Evolutionary conservation across 1,284 basidiomycete genomes (phyloP).

Genomic region (Kalmanozyma brasiliensis): DNA sequence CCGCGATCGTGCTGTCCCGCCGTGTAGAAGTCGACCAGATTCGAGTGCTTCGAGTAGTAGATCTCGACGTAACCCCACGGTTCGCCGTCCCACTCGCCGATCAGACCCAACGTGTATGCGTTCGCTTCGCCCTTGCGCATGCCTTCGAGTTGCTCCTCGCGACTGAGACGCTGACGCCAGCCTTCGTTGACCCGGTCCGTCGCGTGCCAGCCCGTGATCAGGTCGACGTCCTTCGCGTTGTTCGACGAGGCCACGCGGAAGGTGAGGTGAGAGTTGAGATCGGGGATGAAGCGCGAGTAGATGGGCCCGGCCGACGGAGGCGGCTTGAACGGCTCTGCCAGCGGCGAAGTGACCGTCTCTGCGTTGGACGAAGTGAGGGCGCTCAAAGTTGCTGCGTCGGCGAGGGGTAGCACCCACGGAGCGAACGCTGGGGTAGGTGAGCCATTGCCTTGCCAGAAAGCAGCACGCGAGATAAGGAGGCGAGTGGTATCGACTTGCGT

Average conservation of each 20-base stretch:
- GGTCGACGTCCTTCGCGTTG: conserved; percentile 50
- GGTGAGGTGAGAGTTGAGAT: conserved; percentile 54
- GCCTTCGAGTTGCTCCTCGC: conserved; percentile 51
- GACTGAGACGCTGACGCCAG: conserved; percentile 58
- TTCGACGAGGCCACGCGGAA: conserved; percentile 52
- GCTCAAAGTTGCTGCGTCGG: conserved; percentile 12
- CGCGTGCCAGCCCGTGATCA: conserved; percentile 61
- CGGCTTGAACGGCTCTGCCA: conserved; percentile 23
- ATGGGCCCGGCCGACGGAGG: conserved; percentile 30
- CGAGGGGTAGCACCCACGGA: conserved; percentile 42
- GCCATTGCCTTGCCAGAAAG: conserved; percentile 59
- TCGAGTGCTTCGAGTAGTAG: conserved; percentile 56
- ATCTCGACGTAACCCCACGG: conserved; percentile 65
- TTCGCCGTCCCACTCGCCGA: conserved; percentile 64
- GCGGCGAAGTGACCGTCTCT: conserved; percentile 19
- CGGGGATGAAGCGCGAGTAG: conserved; percentile 60
- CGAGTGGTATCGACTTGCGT: conserved; percentile 11
- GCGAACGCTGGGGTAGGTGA: conserved; percentile 34
- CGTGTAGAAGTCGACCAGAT: conserved; percentile 49
- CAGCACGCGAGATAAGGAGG: conserved; percentile 49
- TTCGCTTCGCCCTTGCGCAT: conserved; percentile 45
- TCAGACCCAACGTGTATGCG: conserved; percentile 46
- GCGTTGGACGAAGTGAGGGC: conserved; percentile 26
- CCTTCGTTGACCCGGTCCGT: conserved; percentile 61
- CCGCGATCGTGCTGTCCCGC: conserved; percentile 56